A percentile compares a stretch with the other conserved stretches of the same genome.
These are phyloP conservation scores for Truncatella angustata DNA, from an alignment of 2,329 filamentous ascomycete species.

Conservation along the genomic window DNA sequence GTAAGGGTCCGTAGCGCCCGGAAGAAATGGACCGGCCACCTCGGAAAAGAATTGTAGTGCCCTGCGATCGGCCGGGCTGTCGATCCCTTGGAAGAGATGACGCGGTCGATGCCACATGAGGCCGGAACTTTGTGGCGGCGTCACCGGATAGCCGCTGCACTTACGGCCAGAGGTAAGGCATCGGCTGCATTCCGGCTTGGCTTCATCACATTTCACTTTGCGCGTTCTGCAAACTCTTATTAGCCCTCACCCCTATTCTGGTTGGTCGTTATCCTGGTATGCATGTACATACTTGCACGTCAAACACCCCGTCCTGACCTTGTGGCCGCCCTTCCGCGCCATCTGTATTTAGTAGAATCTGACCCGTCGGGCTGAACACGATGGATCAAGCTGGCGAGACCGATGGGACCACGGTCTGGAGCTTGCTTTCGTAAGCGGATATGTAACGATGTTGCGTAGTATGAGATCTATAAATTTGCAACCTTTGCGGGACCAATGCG, in stretches of 20 bases:
- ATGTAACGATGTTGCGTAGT: background rate
- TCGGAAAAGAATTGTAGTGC: conserved; percentile 36
- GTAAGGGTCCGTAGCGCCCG: conserved; percentile 33
- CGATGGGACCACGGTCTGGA: no score
- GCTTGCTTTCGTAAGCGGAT: background rate
- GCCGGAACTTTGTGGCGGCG: conserved; percentile 10
- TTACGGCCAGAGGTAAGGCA: conserved; percentile 25
- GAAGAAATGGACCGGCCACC: conserved; percentile 33
- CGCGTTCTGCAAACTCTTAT: background rate
- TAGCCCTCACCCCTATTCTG: background rate
- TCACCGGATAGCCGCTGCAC: conserved; percentile 28
- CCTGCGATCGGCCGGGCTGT: conserved; percentile 27
- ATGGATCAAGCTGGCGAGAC: background rate
- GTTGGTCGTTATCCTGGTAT: background rate
- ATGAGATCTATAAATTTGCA: background rate
- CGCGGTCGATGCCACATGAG: conserved; percentile 35
- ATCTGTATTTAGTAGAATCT: background rate
- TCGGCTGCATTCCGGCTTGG: conserved; percentile 12
- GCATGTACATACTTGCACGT: background rate
- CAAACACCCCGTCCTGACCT: background rate
- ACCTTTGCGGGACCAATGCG: background rate
- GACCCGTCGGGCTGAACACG: background rate
- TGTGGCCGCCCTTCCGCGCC: background rate
- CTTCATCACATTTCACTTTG: conserved; percentile 2
- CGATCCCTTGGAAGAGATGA: conserved; percentile 20